Evolutionary conservation across 495 filamentous ascomycete genomes (phyloP), one percentile per base, ranked within the genome.

Genomic region (Penicillium malachiteum): DNA sequence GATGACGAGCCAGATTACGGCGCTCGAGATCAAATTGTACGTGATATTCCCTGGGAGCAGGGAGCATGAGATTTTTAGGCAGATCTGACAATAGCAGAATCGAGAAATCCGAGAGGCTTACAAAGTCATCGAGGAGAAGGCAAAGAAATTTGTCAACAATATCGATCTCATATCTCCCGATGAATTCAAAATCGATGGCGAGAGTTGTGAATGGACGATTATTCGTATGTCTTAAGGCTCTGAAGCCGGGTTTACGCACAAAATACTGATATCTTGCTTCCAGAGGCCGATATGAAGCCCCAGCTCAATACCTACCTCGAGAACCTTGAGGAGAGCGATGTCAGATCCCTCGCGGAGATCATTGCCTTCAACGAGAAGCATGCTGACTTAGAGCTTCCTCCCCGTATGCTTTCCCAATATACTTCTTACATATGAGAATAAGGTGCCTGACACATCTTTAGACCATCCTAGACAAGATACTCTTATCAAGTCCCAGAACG

Each of bases 321-420:
- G 43, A 47, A 55, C 34, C 53, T 71, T 18, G 53, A 43, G 30
- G 62, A 69, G 40, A 49, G 53, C 46, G 51, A 61, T 32, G 56
- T 63, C 11, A 44, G 55, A 38, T 57, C 53, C 7, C 46, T 64
- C 9, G 51, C 52, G 1, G 53, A 57, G 6, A 32, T 55, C 6
- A 67, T 70, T n/a, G 58, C 56, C 47, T 67, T 58, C 45, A 65
- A 48, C 48, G 50, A 34, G 34, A 54, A 48, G 50, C 66, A 57
- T 59, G 64, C 57, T 16, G 67, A 68, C 44, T 38, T 61, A 34
- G 55, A 59, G 45, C 50, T 72, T 3, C 57, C 69, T 18, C 8
- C 42, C 21, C 46, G 70, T 49, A 59, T 58, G 54, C 30, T 46
- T 34, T 16, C 33, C 51, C 35, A 37, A 12, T 45, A 17, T 26